A percentile compares a stretch with the other conserved stretches of the same genome.
Conservation (phyloP, 1,284 basidiomycete genomes). For the Rhodofomes roseus region DNA sequence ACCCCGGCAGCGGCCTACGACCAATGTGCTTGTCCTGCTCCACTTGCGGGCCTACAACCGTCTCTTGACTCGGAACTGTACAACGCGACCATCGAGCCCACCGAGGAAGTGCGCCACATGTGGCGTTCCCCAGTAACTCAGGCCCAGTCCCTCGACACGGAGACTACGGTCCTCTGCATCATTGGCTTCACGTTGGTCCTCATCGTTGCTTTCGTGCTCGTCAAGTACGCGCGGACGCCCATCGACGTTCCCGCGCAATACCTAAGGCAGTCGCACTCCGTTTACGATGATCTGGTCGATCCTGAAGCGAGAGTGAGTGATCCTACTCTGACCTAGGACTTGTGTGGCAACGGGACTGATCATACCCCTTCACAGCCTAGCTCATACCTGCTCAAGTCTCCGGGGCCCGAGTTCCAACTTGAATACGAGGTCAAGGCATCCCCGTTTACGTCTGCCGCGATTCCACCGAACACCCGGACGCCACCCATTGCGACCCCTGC, state of each 20-base stretch:
- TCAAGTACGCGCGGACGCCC: neutral
- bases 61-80: neutral
- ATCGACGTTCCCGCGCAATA: neutral
- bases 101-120: neutral
- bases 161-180: neutral
- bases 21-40: too few species aligned
- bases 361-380: neutral
- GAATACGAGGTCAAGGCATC: too few species aligned
- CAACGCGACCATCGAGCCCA: neutral
- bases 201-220: neutral
- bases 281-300: neutral
- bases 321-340: too few species aligned
- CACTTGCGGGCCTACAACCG: neutral
- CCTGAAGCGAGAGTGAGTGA: neutral
- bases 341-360: neutral
- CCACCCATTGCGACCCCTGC: too few species aligned
- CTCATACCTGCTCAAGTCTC: neutral
- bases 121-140: neutral
- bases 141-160: neutral
- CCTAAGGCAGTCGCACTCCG: neutral
- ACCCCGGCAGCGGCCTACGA: too few species aligned
- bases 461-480: too few species aligned
- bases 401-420: too few species aligned
- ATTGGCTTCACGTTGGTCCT: neutral
- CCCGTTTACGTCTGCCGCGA: too few species aligned